Conservation (phyloP, 2,329 filamentous ascomycete genomes). For the Alternaria brassicae region DNA sequence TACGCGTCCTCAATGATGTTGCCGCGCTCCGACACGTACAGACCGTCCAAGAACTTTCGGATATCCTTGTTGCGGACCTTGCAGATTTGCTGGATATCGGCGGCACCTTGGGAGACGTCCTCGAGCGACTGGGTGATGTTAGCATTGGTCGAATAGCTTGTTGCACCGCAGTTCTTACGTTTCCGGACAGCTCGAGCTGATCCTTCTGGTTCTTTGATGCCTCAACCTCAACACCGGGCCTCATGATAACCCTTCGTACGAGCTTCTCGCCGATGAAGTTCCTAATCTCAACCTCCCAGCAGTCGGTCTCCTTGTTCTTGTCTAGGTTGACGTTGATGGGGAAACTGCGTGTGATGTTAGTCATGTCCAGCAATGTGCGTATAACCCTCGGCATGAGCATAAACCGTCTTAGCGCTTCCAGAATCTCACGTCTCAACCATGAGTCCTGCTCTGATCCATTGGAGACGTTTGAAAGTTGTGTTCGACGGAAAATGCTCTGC, state of each 20-base stretch:
- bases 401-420: not conserved
- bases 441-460: not conserved
- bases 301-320: slow-evolving; percentile 89
- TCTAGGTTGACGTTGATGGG: slow-evolving; percentile 99
- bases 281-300: slow-evolving; percentile 96
- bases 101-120: slow-evolving; percentile 95
- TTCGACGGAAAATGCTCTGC: not conserved
- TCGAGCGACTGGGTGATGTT: slow-evolving; percentile 70
- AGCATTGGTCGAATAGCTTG: slow-evolving; percentile 17
- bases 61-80: slow-evolving; percentile 99
- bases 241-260: slow-evolving; percentile 89
- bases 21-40: slow-evolving; percentile 99
- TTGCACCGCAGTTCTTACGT: slow-evolving; percentile 56
- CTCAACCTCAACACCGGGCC: slow-evolving; percentile 87
- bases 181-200: slow-evolving; percentile 90
- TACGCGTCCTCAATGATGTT: slow-evolving; percentile 78
- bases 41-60: slow-evolving; percentile 98
- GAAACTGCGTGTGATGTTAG: slow-evolving; percentile 63
- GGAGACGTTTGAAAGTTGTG: not conserved
- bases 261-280: slow-evolving; percentile 86
- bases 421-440: not conserved
- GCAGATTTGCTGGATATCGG: slow-evolving; percentile 99
- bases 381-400: not conserved
- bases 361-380: not conserved
- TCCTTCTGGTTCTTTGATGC: slow-evolving; percentile 94